Base-by-base conservation (phyloP, 306 rosid species). In the Fagus sylvatica region DNA sequence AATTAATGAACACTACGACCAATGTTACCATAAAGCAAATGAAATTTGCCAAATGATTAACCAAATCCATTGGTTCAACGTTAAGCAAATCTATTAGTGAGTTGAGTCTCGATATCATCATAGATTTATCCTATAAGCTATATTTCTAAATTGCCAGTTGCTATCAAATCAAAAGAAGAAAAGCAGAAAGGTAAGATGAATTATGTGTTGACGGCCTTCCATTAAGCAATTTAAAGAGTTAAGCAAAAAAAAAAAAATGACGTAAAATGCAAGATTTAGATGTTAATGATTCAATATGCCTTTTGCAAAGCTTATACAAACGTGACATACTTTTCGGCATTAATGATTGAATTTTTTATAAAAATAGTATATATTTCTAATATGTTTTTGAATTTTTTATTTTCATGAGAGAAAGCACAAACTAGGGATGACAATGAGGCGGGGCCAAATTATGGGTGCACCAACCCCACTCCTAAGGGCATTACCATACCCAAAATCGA, bases 211-310 rank as follows among this genome's bases (percentile, higher is more conserved):
- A 7, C 46, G 48, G 37, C 71, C 40, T 37, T 65, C 48, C 49
- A 39, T 6, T 17, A 39, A 65, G 15, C 32, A 17, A 16, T 33
- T 1, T n/a, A 39, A 39, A 37, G 49, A 39, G 28, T 22, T 22
- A 22, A 22, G 28, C 28, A 22, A 22, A 22, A 22, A 22, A 22
- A 22, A 22, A 22, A 22, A 22, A 33, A 10, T 9, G 69, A 65
- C 76, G 81, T 75, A 28, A 66, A 65, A 71, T 19, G 54, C 54
- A 76, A 72, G 78, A 41, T 40, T 48, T 72, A 48, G 42, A 39
- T 48, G 60, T 33, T 41, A 34, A 41, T 22, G 39, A 67, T 62
- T 72, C 51, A 1, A 28, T 48, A 13, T 57, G 51, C 49, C 75
- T 83, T 79, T 10, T 36, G 46, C 11, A 48, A 83, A 71, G 73